A percentile compares a stretch with the other conserved stretches of the same genome.
Conservation (phyloP, 2,329 filamentous ascomycete genomes). For the Pestalotiopsis sp. region DNA sequence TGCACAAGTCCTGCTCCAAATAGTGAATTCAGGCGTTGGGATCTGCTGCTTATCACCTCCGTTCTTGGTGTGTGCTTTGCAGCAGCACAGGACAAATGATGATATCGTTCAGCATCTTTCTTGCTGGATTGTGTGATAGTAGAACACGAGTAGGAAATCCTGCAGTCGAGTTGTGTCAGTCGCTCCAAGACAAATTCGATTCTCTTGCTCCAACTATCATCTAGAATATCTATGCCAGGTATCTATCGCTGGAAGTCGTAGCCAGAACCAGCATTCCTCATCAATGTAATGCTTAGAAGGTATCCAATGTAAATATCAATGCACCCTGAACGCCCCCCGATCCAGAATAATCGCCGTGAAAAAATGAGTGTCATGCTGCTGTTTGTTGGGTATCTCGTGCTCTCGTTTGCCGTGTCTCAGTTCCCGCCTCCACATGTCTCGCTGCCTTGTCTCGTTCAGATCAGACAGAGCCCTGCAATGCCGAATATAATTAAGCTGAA, state of each 20-base stretch:
- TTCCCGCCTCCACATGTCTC: neutral
- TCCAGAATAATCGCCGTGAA: neutral
- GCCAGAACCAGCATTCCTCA: neutral
- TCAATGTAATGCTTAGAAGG: conserved; percentile 11
- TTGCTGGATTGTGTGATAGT: neutral
- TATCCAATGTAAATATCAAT: conserved; percentile 9
- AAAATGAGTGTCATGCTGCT: conserved; percentile 7
- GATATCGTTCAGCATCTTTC: neutral
- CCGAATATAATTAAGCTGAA: conserved; percentile 21
- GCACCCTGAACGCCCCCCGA: conserved; percentile 11
- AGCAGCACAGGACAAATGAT: no score
- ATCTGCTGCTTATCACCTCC: no score
- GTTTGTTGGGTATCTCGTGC: conserved; percentile 16
- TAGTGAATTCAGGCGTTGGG: neutral
- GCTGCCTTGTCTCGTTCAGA: conserved; percentile 7
- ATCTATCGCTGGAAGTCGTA: conserved; percentile 6
- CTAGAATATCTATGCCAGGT: conserved; percentile 8
- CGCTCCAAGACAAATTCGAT: neutral
- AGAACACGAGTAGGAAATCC: neutral
- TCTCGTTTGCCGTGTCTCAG: conserved; percentile 8
- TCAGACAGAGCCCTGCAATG: conserved; percentile 18
- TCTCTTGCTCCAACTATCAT: neutral
- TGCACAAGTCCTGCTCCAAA: neutral
- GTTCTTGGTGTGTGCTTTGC: no score
- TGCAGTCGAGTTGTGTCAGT: neutral